These are phyloP conservation scores for Diplocarpon mali DNA, from an alignment of 2,329 filamentous ascomycete genomes.

Conservation along the genomic window DNA sequence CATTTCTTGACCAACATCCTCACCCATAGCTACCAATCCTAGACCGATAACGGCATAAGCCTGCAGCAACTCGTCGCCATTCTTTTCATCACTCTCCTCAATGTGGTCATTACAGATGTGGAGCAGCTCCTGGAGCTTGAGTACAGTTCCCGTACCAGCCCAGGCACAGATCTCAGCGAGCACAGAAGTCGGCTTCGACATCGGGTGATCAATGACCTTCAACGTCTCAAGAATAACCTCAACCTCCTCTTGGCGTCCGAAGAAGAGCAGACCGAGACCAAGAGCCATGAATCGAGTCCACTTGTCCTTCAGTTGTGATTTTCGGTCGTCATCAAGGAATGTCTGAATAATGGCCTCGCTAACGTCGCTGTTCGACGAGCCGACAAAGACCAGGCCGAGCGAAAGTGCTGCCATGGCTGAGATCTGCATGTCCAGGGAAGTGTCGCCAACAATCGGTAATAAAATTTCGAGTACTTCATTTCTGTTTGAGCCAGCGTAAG, in stretches of 20 bases:
- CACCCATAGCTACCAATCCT: slow-evolving; percentile 91
- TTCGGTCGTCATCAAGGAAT: slow-evolving; percentile 84
- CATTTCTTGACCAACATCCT: slow-evolving; percentile 98
- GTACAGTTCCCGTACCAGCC: slow-evolving; percentile 91
- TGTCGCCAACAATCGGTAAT: slow-evolving; percentile 77
- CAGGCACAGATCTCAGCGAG: slow-evolving; percentile 95
- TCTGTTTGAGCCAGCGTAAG: slow-evolving; percentile 91
- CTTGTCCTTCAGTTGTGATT: slow-evolving; percentile 87
- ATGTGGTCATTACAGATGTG: slow-evolving; percentile 98
- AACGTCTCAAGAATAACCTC: slow-evolving; percentile 94
- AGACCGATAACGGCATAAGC: slow-evolving; percentile 93
- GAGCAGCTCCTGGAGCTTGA: slow-evolving; percentile 93
- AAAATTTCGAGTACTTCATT: slow-evolving; percentile 78
- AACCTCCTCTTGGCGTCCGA: slow-evolving; percentile 96
- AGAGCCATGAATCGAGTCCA: slow-evolving; percentile 97
- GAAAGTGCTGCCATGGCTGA: slow-evolving; percentile 93
- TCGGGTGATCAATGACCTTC: slow-evolving; percentile 93
- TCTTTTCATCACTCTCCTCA: slow-evolving; percentile 88
- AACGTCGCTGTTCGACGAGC: slow-evolving; percentile 82
- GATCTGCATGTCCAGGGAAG: slow-evolving; percentile 81
- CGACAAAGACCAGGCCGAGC: slow-evolving; percentile 83
- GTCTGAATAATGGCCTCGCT: slow-evolving; percentile 88
- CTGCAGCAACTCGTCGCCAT: slow-evolving; percentile 89
- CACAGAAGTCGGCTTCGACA: slow-evolving; percentile 91
- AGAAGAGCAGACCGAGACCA: slow-evolving; percentile 86